Evolutionary conservation across 192 early-diverging fungal species (phyloP).

Genomic region (Backusella circina): DNA sequence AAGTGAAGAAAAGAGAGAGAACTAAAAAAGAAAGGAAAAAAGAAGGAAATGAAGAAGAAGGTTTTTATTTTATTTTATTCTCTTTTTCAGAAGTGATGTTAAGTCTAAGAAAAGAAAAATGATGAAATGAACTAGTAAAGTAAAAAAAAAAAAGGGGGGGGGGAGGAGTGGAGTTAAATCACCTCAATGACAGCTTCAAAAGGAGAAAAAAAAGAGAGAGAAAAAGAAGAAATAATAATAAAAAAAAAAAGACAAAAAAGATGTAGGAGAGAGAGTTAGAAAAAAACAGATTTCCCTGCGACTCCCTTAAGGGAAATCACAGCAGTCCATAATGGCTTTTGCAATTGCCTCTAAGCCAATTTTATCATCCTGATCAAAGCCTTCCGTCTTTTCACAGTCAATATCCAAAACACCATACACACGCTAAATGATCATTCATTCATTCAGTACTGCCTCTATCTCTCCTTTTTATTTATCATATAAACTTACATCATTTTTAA

Average conservation of each 20-base stretch:
- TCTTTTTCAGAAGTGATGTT: neutral
- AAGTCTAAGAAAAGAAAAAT: neutral
- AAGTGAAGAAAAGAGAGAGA: neutral
- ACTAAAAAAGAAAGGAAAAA: neutral
- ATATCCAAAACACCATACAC: constrained; percentile 71
- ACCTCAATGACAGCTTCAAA: neutral
- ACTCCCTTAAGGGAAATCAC: constrained; percentile 18
- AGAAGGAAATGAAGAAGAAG: neutral
- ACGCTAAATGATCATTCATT: constrained; percentile 25
- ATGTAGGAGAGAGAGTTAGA: neutral
- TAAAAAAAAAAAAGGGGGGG: neutral
- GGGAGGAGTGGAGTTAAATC: neutral
- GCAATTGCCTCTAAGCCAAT: constrained; percentile 64
- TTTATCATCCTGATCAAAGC: constrained; percentile 67
- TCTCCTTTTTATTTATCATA: neutral
- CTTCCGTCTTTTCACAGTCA: constrained; percentile 59
- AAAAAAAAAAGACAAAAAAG: neutral
- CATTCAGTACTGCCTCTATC: neutral
- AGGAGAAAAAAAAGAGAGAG: neutral
- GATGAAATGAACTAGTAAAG: neutral
- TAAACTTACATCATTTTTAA: constrained; percentile 40
- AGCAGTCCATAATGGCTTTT: constrained; percentile 45
- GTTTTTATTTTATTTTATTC: neutral
- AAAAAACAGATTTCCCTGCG: neutral
- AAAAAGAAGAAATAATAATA: too few species aligned